Percentiles rank a stretch among this genome's conserved stretches.
Evolutionary conservation across 176 grass and related monocot genomes (phyloP).

Genomic region (Olyra latifolia): DNA sequence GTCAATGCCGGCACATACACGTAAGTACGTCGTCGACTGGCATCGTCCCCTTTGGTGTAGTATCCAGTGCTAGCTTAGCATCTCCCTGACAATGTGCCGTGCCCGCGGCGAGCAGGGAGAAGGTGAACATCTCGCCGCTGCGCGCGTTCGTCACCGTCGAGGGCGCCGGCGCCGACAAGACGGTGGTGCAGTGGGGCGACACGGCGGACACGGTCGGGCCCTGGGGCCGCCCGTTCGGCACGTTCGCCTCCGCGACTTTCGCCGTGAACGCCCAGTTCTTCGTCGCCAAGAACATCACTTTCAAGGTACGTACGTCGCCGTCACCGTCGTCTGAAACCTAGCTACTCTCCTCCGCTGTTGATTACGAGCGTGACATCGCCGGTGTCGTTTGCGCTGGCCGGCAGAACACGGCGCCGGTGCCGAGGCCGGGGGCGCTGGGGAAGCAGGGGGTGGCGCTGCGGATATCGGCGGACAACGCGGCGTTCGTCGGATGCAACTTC

Average conservation of each 20-base stretch:
- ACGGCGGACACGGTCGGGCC: conserved; percentile 69
- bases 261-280: conserved; percentile 92
- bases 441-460: conserved; percentile 91
- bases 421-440: conserved; percentile 65
- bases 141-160: conserved; percentile 80
- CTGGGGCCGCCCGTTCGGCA: conserved; percentile 58
- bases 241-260: conserved; percentile 91
- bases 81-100: neutral
- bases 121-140: conserved; percentile 79
- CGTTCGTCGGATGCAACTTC: conserved; percentile 88
- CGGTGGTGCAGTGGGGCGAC: conserved; percentile 95
- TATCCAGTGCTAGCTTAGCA: neutral
- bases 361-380: neutral
- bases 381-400: neutral
- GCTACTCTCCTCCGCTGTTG: neutral
- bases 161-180: conserved; percentile 78
- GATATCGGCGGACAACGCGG: conserved; percentile 87
- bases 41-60: neutral
- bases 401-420: no score
- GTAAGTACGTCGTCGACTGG: conserved; percentile 48
- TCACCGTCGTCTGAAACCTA: neutral
- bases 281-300: conserved; percentile 89
- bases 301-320: conserved; percentile 51
- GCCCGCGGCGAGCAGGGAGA: conserved; percentile 56
- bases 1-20: conserved; percentile 91